Evolutionary conservation across 805 yeast genomes (phyloP), one percentile per base, ranked within the genome.

Genomic region (Cyberlindnera japonica): DNA sequence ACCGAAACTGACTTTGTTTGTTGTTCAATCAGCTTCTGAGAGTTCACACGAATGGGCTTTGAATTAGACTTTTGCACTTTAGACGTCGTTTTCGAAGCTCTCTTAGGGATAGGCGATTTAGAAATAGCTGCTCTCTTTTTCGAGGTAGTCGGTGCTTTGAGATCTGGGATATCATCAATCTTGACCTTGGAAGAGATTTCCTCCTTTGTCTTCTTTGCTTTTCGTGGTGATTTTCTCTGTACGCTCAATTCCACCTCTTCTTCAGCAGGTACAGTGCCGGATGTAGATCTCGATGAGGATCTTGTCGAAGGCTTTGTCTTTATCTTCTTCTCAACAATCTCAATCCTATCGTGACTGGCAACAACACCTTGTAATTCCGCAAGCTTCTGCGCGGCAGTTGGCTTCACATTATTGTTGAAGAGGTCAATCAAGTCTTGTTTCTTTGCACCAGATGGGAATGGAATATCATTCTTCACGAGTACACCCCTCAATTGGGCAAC

Each of bases 401-500:
- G 79, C 13, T 63, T 65, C 36, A 86, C 64, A 7, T 79, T 59
- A 5, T 66, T 58, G n/a, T 73, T 65, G 61, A 79, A 86, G n/a
- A 82, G 43, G n/a, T 64, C 63, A 2, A 88, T 61, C 43, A 89
- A 68, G 11, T 76, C 79, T 6, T 74, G 63, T 59, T 91, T 91
- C 56, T 81, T 85, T 6, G 89, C 81, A 33, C 72, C 67, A 1
- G 83, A 65, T 0, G 83, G 72, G 55, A 71, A 81, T 2, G 63
- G 59, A n/a, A 90, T 67, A n/a, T 74, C 70, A 55, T 87, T 74
- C 40, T 75, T 80, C 11, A 69, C 61, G 38, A 91, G 67, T 17
- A 87, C 71, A 17, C 78, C 72, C 53, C 93, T 73, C 55, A 91
- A 68, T 44, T 84, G 77, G 4, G 89, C 77, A 17, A 86, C 80